Conservation (phyloP, 108 stramenopile species). For the Hondaea fermentalgiana region DNA sequence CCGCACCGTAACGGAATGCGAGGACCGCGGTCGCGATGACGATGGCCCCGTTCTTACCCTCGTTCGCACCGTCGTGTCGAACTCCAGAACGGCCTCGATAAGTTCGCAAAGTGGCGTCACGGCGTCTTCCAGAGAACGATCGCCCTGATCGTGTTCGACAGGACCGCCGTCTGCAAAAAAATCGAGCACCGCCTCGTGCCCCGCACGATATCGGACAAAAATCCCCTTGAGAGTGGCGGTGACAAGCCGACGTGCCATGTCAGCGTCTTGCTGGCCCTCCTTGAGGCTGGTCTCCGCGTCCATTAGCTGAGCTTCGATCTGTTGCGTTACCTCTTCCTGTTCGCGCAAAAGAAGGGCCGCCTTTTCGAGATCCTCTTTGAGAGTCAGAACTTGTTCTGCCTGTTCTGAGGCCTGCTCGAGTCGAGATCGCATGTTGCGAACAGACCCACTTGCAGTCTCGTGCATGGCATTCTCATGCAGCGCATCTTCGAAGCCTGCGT, state of each 20-base stretch:
- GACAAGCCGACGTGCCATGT: neutral
- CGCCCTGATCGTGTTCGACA: neutral
- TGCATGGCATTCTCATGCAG: neutral
- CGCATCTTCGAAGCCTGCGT: neutral
- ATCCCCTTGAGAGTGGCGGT: neutral
- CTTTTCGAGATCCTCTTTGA: neutral
- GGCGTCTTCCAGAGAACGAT: neutral
- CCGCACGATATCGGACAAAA: neutral
- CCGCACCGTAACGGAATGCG: neutral
- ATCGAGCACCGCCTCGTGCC: neutral
- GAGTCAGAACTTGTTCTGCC: neutral
- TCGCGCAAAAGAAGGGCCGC: neutral
- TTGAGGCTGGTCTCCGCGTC: neutral
- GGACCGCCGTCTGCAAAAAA: neutral
- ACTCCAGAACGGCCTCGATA: neutral
- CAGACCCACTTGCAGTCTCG: neutral
- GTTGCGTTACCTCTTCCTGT: neutral
- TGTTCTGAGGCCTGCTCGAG: neutral
- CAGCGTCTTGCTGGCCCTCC: neutral
- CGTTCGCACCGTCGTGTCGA: neutral
- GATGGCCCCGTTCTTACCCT: neutral
- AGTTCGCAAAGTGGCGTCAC: neutral
- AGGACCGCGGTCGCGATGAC: neutral
- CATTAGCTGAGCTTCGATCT: neutral
- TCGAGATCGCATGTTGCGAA: neutral